Base-by-base conservation (phyloP, 352 stramenopile genomes). In the Phytopythium chamaehyphon region DNA sequence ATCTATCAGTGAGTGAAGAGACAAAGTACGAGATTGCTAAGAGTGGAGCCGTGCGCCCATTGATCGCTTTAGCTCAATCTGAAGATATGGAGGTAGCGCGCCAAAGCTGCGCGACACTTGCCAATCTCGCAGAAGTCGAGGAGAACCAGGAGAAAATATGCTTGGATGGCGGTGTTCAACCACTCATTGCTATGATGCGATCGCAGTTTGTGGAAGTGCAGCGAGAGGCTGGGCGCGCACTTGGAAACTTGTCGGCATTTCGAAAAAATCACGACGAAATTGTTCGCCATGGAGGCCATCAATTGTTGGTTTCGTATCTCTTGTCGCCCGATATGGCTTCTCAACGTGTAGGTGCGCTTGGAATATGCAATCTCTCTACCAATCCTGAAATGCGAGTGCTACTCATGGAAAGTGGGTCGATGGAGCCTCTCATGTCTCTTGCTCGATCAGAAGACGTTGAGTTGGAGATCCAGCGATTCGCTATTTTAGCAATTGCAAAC, bases 11-110 rank as follows among this genome's bases (percentile, higher is more conserved):
- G 31, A 92, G 84, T 28, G 94, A 98, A 47, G 95, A 99, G 61
- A 98, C 96, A 61, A 98, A 98, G 66, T 98, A 97, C 56, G 96
- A 98, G 64, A 96, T 99, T 35, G 83, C 88, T 16, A 98, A 98
- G 60, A 96, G 78, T 45, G 95, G 95, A 3, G 88, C 87, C 4
- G 82, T 98, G 14, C 51, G 83, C 12, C 84, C 90, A 18, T 71
- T 99, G 2, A 93, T 98, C 31, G 69, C 76, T 6, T 86, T 96
- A 38, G 92, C 95, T 11, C 83, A 97, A 61, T 97, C 79, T 7
- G 92, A 98, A 60, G 95, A 99, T 62, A 93, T 96, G 74, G 72
- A 93, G 31, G 72, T 98, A 6, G 79, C 93, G 2, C 80, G 76
- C 0, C 92, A 98, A 56, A 84, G 87, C 44, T 97, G 86, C 42